Conservation (phyloP, 2,329 filamentous ascomycete genomes). For the Onygena corvina region DNA sequence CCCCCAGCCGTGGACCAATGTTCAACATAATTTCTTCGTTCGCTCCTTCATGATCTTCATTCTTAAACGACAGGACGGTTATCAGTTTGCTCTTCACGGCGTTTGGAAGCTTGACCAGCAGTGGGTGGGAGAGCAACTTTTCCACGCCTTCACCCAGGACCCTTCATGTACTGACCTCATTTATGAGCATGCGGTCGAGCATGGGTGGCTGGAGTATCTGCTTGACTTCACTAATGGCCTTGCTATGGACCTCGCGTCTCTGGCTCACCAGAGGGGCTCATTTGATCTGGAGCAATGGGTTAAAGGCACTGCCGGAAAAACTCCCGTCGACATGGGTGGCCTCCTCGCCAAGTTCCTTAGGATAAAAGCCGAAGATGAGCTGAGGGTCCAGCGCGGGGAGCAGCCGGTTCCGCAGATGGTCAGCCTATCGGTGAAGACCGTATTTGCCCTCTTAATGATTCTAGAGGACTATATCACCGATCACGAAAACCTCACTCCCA, state of each 20-base stretch:
- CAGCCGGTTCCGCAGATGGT: slow-evolving; percentile 55
- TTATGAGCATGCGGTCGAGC: slow-evolving; percentile 66
- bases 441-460: slow-evolving; percentile 66
- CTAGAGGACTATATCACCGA: slow-evolving; percentile 53
- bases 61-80: slow-evolving; percentile 61
- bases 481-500: slow-evolving; percentile 59
- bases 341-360: slow-evolving; percentile 68
- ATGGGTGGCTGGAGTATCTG: slow-evolving; percentile 73
- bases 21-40: slow-evolving; percentile 39
- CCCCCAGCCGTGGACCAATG: slow-evolving; percentile 38
- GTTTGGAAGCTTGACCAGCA: slow-evolving; percentile 81
- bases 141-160: slow-evolving; percentile 61
- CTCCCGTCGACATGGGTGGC: slow-evolving; percentile 54
- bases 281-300: slow-evolving; percentile 75
- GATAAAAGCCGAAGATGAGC: slow-evolving; percentile 73
- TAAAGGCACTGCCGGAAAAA: slow-evolving; percentile 52
- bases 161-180: slow-evolving; percentile 57
- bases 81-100: slow-evolving; percentile 81
- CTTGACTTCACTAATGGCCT: slow-evolving; percentile 70
- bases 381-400: slow-evolving; percentile 58
- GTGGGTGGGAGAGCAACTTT: slow-evolving; percentile 71
- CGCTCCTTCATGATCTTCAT: slow-evolving; percentile 66
- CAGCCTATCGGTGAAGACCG: slow-evolving; percentile 72
- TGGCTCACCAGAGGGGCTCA: slow-evolving; percentile 68
- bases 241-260: slow-evolving; percentile 72